These are phyloP conservation scores for Deuterostichococcus epilithicus DNA, from an alignment of 139 green algal genomes.

Conservation along the genomic window DNA sequence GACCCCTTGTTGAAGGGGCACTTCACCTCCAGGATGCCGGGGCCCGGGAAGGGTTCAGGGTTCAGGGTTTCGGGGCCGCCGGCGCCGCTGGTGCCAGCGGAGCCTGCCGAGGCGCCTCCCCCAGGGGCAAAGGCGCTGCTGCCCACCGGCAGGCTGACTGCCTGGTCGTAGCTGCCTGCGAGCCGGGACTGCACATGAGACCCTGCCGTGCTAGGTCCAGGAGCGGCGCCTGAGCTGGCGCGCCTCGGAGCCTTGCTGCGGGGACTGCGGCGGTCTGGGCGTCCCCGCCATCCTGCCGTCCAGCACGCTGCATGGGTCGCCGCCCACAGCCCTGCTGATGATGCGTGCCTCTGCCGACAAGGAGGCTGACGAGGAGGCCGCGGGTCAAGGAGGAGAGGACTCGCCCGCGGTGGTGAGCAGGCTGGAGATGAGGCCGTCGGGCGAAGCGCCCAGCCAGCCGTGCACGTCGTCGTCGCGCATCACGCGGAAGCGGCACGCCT, in stretches of 20 bases:
- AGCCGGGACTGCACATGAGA: too few species aligned
- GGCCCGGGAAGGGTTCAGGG: constrained; percentile 7
- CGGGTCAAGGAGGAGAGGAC: background rate
- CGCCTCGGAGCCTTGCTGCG: too few species aligned
- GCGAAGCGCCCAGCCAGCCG: constrained; percentile 63
- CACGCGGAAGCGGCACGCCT: constrained; percentile 22
- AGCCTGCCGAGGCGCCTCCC: background rate
- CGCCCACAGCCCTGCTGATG: background rate
- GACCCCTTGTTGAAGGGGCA: constrained; percentile 63
- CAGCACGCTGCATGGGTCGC: too few species aligned
- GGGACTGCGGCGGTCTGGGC: too few species aligned
- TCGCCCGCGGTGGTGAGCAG: background rate
- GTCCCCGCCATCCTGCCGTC: too few species aligned
- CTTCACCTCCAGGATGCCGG: constrained; percentile 70
- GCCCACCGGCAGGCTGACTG: too few species aligned
- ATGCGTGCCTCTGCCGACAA: background rate
- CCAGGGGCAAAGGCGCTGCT: too few species aligned
- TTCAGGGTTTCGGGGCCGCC: background rate
- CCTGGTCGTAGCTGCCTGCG: too few species aligned
- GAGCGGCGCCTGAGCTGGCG: too few species aligned
- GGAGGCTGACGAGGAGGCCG: too few species aligned
- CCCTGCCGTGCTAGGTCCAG: too few species aligned
- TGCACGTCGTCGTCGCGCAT: constrained; percentile 46
- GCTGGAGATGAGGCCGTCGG: constrained; percentile 54
- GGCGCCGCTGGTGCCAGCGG: background rate